Conservation (phyloP, 2,329 filamentous ascomycete species). For the Hypoxylon sp. region DNA sequence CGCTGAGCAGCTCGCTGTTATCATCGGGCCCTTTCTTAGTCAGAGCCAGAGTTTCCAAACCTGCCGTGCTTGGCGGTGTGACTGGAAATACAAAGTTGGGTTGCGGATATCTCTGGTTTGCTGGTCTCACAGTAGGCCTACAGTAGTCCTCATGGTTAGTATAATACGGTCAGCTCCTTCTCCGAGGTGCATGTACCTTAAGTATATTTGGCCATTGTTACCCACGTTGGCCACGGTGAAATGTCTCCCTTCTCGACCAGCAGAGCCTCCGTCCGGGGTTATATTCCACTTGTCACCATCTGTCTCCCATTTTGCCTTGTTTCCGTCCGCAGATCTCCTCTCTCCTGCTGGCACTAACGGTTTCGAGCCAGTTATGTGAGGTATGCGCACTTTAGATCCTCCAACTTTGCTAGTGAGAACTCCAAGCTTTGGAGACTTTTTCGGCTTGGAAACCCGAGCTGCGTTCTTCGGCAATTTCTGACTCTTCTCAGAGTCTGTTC, state of each 20-base stretch:
- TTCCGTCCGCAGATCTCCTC: constrained; percentile 48
- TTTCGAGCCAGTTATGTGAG: constrained; percentile 45
- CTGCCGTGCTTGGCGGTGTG: constrained; percentile 71
- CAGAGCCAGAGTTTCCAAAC: constrained; percentile 62
- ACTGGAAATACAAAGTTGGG: constrained; percentile 71
- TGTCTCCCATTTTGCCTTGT: constrained; percentile 62
- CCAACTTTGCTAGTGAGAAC: constrained; percentile 37
- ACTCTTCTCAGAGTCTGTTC: constrained; percentile 43
- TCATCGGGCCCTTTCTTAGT: constrained; percentile 51
- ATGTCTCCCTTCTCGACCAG: constrained; percentile 75
- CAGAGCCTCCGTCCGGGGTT: constrained; percentile 71
- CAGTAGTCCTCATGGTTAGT: constrained; percentile 40
- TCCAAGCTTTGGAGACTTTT: constrained; percentile 45
- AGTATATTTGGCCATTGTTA: constrained; percentile 84
- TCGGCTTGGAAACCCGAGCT: constrained; percentile 43
- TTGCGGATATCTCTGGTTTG: constrained; percentile 72
- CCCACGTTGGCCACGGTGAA: constrained; percentile 87
- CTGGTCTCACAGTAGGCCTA: constrained; percentile 73
- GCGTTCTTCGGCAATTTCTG: constrained; percentile 41
- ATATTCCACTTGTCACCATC: constrained; percentile 69
- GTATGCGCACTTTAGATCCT: constrained; percentile 42
- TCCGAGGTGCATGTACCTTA: constrained; percentile 71
- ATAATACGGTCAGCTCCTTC: constrained; percentile 22
- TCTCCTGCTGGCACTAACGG: constrained; percentile 49
- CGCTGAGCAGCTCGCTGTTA: constrained; percentile 52